Base-by-base conservation (phyloP, 192 early-diverging fungal species). In the Gonapodya prolifera region DNA sequence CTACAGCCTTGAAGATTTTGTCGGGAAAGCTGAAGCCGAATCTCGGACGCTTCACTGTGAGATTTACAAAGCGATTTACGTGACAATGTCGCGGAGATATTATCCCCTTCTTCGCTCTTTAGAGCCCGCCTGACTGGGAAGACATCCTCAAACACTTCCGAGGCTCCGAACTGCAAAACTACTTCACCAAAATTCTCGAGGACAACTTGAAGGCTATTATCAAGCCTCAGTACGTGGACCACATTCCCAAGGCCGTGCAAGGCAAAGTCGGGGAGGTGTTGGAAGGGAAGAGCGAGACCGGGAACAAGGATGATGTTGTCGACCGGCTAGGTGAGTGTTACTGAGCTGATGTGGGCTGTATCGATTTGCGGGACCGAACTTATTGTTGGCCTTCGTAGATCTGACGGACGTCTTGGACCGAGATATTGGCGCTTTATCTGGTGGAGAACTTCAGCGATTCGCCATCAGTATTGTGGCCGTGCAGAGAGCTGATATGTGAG, bases 381-480 rank as follows among this genome's bases (percentile, higher is more conserved):
- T 79, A 1, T 76, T 31, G 28, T 18, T 75, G 76, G 28, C 35
- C 34, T 31, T 77, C 17, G 34, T 89, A 83, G 96, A 98, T 80
- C 85, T 98, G 34, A 79, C 87, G 34, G 91, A 94, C 73, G 89
- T 97, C 76, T 82, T 97, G 81, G 84, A 85, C 1, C 97, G 97
- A 86, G 85, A 96, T 80, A 89, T 96, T 2, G 82, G 82, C 36
- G 89, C 94, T 83, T 83, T 98, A 80, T 97, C 94, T 35, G 95
- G 96, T 83, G 96, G 96, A 83, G 96, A 98, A 87, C 87, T 98
- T 82, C 97, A 98, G 86, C 92, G 97, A 79, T 98, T 98, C 83
- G 95, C 97, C 78, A 98, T 98, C 85, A 93, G 89, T 31, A 86
- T 94, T 34, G 88, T 93, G 23, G 85, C 85, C 70, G 91, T 96